A percentile compares a stretch with the other conserved stretches of the same genome.
These are phyloP conservation scores for Carex parvula DNA, from an alignment of 176 grass and related monocot species.

Conservation along the genomic window DNA sequence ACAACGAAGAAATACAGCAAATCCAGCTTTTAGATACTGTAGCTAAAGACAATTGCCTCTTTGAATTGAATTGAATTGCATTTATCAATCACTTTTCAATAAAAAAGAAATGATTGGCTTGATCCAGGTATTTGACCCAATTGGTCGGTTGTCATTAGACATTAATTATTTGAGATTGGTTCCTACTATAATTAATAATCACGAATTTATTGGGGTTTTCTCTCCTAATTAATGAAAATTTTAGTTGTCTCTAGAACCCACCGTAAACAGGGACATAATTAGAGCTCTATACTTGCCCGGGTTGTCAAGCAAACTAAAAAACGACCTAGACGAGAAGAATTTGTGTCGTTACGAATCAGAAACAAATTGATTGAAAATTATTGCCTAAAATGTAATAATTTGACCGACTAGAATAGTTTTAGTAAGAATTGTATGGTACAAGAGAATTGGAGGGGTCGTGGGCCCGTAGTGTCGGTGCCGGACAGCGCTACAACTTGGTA, in stretches of 20 bases:
- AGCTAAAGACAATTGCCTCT: not conserved
- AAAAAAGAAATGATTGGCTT: not conserved
- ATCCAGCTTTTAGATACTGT: not conserved
- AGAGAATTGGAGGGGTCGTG: not conserved
- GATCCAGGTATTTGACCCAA: not conserved
- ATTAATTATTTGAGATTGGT: no score
- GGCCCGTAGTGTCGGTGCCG: constrained; percentile 11
- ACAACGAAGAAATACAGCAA: not conserved
- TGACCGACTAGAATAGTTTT: not conserved
- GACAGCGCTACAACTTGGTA: not conserved
- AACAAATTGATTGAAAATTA: not conserved
- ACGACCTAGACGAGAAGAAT: constrained; percentile 11
- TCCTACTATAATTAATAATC: no score
- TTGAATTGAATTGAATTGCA: not conserved
- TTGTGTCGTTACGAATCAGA: not conserved
- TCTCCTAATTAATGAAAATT: not conserved
- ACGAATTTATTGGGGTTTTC: no score
- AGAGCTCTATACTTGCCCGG: not conserved
- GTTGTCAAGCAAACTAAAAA: constrained; percentile 6
- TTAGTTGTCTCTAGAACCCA: not conserved
- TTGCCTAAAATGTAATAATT: not conserved
- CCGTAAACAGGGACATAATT: not conserved
- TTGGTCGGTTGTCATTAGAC: not conserved
- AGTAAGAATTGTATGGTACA: not conserved
- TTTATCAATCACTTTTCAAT: constrained; percentile 11